Base-by-base conservation (phyloP, 805 yeast genomes). In the Ogataea chonburiensis region DNA sequence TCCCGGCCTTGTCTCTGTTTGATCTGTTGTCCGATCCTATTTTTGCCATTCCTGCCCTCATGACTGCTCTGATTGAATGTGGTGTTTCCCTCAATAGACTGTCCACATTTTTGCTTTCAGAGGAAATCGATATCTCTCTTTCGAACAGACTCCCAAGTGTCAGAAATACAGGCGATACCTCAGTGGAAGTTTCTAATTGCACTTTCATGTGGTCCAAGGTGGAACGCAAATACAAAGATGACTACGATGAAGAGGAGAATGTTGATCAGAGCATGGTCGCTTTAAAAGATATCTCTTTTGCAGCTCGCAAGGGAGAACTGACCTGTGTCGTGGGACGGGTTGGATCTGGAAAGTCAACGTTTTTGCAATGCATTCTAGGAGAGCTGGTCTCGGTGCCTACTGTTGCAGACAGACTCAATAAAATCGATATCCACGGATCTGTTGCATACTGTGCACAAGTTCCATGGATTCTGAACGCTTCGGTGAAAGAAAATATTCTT, bases 401-500 rank as follows among this genome's bases (percentile, higher is more conserved):
- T 3, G 54, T 61, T 37, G 42, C 53, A 12, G 55, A 59, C 3
- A 42, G 42, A 31, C 38, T 50, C 3, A 42, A 41, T 19, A 56
- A 52, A 23, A 47, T 61, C 3, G 41, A 48, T 5, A 38, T 61
- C 9, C 42, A 42, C n/a, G 79, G 80, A 5, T 52, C 68, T 2
- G 53, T 77, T 27, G 82, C 84, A 0, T 79, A 76, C 47, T 78
- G 83, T 54, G 67, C 84, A 1, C 86, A 79, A 53, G 70, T 84
- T 24, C 94, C 98, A 1, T 93, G 98, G 98, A 88, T 93, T 46
- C 83, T 88, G 84, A 93, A 93, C 57, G 98, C 95, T 22, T 71
- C 94, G 3, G 91, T 93, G 5, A 82, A 77, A 50, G 97, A 93
- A 19, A 93, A 93, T 56, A 86, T 93, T 54, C 60, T 88, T 35